A percentile compares a stretch with the other conserved stretches of the same genome.
phyloP scores from a whole-genome alignment of 768 basidiomycete genomes.

The Gymnopilus dilepis region DNA sequence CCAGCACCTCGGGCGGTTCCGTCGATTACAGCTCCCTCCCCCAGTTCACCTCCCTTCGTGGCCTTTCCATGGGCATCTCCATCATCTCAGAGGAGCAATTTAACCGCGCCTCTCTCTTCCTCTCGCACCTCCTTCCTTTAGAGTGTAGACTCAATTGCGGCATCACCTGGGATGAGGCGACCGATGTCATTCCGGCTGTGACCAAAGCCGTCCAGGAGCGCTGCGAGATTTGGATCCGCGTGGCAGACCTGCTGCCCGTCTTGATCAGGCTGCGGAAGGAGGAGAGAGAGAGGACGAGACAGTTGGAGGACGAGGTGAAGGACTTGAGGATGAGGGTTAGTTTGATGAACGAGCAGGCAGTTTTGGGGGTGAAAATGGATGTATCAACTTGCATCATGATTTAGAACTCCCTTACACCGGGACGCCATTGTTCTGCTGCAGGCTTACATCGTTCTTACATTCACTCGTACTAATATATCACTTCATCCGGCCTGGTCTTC shows the following conservation, averaged over 20 bases:
- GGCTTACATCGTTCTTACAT: too few species aligned
- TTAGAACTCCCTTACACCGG: too few species aligned
- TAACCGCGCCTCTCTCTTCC: conserved; percentile 52
- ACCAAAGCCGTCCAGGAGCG: conserved; percentile 24
- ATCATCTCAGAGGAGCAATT: conserved; percentile 40
- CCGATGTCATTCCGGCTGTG: neutral
- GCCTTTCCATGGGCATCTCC: conserved; percentile 58
- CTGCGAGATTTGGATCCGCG: conserved; percentile 46
- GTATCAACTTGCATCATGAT: conserved; percentile 17
- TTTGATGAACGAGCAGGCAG: conserved; percentile 8
- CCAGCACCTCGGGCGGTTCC: conserved; percentile 23
- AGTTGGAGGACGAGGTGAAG: conserved; percentile 24
- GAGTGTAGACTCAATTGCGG: conserved; percentile 49
- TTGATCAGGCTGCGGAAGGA: conserved; percentile 48
- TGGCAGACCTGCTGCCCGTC: conserved; percentile 47
- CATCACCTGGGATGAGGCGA: conserved; percentile 50
- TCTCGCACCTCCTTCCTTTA: conserved; percentile 56
- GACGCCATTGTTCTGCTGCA: too few species aligned
- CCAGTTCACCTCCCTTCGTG: conserved; percentile 37
- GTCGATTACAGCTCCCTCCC: conserved; percentile 18
- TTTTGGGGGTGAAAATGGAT: conserved; percentile 13
- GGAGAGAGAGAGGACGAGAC: conserved; percentile 46
- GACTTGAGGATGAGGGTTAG: conserved; percentile 16
- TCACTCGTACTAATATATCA: too few species aligned
- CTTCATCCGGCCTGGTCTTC: too few species aligned